Evolutionary conservation across 345 rosid genomes (phyloP).

Genomic region (Reutealis trisperma): DNA sequence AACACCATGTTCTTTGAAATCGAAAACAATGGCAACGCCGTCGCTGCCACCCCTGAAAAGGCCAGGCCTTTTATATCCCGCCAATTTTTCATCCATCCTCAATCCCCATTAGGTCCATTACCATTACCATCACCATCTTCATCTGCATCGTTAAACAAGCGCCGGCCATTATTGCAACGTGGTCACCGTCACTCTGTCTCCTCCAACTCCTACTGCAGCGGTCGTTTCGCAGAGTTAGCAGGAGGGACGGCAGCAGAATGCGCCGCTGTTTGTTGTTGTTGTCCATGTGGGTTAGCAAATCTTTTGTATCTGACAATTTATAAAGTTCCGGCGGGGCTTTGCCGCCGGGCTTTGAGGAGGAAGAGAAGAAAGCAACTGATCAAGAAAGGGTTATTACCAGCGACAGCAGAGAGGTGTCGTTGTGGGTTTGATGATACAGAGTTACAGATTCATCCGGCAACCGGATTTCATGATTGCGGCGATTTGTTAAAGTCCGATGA

Average conservation of each 20-base stretch:
- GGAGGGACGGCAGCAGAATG: slow-evolving; percentile 55
- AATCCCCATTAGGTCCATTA: background rate
- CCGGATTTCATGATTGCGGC: background rate
- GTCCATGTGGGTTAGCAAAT: slow-evolving; percentile 45
- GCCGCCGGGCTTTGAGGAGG: slow-evolving; percentile 41
- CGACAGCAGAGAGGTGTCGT: slow-evolving; percentile 15
- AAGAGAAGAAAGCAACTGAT: slow-evolving; percentile 37
- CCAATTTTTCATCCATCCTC: background rate
- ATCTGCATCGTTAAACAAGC: slow-evolving; percentile 1
- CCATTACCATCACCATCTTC: background rate
- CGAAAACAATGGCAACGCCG: background rate
- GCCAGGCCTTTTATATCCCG: background rate
- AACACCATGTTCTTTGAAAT: background rate
- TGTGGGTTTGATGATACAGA: slow-evolving; percentile 36
- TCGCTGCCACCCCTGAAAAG: background rate
- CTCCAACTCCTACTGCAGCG: slow-evolving; percentile 18
- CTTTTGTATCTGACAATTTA: slow-evolving; percentile 34
- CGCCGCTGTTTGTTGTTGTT: slow-evolving; percentile 48
- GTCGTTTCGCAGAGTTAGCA: slow-evolving; percentile 35
- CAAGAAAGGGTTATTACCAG: slow-evolving; percentile 33
- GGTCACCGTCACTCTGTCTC: slow-evolving; percentile 13
- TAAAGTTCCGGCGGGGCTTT: slow-evolving; percentile 45
- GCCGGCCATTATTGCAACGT: slow-evolving; percentile 11
- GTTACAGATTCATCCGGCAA: slow-evolving; percentile 22
- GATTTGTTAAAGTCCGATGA: slow-evolving; percentile 7